phyloP scores from a whole-genome alignment of 2,329 filamentous ascomycete species.

The Sporothrix euskadiensis region DNA sequence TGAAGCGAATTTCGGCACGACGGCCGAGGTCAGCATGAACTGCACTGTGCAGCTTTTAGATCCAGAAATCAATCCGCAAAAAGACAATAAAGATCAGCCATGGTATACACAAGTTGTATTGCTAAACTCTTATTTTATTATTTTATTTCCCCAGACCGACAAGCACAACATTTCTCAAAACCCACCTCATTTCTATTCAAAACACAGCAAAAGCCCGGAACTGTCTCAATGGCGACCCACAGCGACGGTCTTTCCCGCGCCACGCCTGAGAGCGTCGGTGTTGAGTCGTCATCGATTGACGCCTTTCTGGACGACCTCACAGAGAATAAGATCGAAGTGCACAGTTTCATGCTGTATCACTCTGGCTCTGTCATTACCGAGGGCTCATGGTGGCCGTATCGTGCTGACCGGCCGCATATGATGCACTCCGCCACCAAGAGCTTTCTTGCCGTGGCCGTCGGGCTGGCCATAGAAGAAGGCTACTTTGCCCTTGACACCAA shows the following conservation, averaged over 20 bases:
- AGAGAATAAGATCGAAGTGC: not conserved
- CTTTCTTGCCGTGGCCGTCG: not conserved
- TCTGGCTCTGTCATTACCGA: not conserved
- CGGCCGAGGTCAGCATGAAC: too few species aligned
- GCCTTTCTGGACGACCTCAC: not conserved
- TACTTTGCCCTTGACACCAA: not conserved
- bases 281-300: not conserved
- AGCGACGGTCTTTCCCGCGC: not conserved
- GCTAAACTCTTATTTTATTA: too few species aligned
- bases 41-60: too few species aligned
- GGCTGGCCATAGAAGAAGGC: not conserved
- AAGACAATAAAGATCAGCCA: too few species aligned
- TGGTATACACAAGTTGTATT: too few species aligned
- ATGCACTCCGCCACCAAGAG: constrained; percentile 3
- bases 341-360: not conserved
- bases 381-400: not conserved
- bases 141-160: too few species aligned
- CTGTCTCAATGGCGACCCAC: not conserved
- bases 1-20: too few species aligned
- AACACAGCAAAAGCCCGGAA: not conserved
- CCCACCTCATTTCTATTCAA: not conserved
- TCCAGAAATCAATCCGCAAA: too few species aligned
- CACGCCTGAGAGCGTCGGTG: not conserved
- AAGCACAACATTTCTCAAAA: too few species aligned
- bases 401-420: not conserved